These are phyloP conservation scores for Neurospora intermedia DNA, from an alignment of 495 filamentous ascomycete species.

Conservation along the genomic window DNA sequence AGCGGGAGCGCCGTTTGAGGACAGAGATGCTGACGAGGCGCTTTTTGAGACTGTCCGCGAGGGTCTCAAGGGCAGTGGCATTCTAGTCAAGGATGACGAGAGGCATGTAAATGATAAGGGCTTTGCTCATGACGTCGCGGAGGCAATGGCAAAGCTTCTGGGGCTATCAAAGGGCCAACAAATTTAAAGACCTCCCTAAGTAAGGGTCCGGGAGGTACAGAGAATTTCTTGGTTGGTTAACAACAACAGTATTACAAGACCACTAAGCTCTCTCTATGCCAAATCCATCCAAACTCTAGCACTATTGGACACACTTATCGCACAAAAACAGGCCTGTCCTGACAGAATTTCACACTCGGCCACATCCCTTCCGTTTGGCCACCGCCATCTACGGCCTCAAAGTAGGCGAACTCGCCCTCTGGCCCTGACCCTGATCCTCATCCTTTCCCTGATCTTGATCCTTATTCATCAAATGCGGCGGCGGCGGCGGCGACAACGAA, in stretches of 20 bases:
- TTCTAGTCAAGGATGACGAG: constrained; percentile 26
- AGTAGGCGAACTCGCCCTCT: background rate
- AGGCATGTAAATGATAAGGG: constrained; percentile 28
- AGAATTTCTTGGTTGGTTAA: background rate
- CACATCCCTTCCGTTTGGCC: background rate
- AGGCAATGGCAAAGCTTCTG: constrained; percentile 14
- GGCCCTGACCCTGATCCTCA: background rate
- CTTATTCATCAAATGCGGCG: background rate
- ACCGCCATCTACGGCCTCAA: background rate
- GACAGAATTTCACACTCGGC: background rate
- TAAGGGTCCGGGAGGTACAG: background rate
- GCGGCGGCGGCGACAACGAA: background rate
- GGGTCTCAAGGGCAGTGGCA: constrained; percentile 21
- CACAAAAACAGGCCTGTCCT: background rate
- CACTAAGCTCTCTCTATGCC: background rate
- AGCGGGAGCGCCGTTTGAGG: constrained; percentile 24
- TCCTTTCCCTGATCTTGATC: background rate
- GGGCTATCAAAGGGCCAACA: background rate
- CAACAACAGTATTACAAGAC: background rate
- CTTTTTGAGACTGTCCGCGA: constrained; percentile 34
- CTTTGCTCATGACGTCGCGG: constrained; percentile 34
- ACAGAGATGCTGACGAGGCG: constrained; percentile 23
- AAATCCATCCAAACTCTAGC: background rate
- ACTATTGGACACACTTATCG: background rate
- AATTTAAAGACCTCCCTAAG: background rate